Conservation (phyloP, 352 stramenopile genomes). For the Pythium vanterpoolii region DNA sequence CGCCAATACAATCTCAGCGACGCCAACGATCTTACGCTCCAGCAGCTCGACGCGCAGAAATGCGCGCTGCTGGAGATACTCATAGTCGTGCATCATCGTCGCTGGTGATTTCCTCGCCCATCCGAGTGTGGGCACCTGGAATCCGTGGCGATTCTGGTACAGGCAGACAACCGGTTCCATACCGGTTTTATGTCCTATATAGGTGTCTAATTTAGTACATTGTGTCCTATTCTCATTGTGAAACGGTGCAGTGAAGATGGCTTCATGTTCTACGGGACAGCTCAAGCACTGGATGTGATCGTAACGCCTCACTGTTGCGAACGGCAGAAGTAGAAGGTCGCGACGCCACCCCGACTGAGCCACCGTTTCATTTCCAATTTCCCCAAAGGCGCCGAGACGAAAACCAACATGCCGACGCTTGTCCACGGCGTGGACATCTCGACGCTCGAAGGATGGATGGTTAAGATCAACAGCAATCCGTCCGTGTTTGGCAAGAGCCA, state of each 20-base stretch:
- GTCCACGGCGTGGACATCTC: constrained; percentile 82
- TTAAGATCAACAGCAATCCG: constrained; percentile 86
- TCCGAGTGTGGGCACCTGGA: background rate
- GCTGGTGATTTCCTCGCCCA: background rate
- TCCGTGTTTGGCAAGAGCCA: constrained; percentile 75
- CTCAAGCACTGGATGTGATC: too few species aligned
- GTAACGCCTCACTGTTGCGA: too few species aligned
- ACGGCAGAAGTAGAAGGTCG: too few species aligned
- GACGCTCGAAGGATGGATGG: constrained; percentile 79
- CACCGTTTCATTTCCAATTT: background rate
- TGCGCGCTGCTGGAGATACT: constrained; percentile 83
- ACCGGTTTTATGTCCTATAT: too few species aligned
- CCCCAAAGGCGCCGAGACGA: background rate
- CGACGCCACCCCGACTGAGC: background rate
- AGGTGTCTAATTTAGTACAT: too few species aligned
- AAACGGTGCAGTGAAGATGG: too few species aligned
- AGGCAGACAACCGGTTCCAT: too few species aligned
- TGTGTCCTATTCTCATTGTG: too few species aligned
- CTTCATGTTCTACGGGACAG: too few species aligned
- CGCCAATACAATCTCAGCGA: constrained; percentile 71
- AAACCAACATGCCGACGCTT: constrained; percentile 24
- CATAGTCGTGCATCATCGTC: constrained; percentile 77
- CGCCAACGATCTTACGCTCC: constrained; percentile 47
- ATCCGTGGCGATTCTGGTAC: too few species aligned
- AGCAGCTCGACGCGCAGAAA: constrained; percentile 77